A percentile compares a stretch with the other conserved stretches of the same genome.
phyloP scores from a whole-genome alignment of 345 rosid genomes.

The Garcia nutans region DNA sequence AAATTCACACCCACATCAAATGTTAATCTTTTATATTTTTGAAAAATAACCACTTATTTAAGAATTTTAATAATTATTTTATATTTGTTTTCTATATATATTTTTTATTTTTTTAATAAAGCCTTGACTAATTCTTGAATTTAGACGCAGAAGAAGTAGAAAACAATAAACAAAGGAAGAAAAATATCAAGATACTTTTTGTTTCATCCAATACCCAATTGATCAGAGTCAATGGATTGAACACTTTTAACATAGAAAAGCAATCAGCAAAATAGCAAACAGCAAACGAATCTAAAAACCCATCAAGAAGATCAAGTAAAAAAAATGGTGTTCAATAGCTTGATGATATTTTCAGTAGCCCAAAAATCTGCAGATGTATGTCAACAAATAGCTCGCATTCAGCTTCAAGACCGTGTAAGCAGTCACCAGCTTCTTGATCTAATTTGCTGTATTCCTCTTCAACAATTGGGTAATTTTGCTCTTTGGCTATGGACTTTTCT shows the following conservation, averaged over 20 bases:
- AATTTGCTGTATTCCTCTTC: constrained; percentile 63
- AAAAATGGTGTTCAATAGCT: constrained; percentile 59
- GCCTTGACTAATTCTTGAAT: too few species aligned
- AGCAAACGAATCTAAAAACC: background rate
- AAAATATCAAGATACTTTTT: too few species aligned
- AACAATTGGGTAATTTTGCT: constrained; percentile 58
- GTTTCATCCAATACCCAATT: too few species aligned
- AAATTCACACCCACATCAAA: too few species aligned
- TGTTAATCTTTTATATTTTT: too few species aligned
- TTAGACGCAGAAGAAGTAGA: too few species aligned
- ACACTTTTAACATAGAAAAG: background rate
- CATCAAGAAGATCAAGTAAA: background rate
- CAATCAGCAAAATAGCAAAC: background rate
- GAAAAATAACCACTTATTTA: too few species aligned
- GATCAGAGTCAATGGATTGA: background rate
- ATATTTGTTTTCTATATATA: too few species aligned
- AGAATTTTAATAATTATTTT: too few species aligned
- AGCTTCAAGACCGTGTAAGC: constrained; percentile 41
- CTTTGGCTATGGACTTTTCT: constrained; percentile 55
- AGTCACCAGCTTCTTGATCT: constrained; percentile 58
- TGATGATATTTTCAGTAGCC: constrained; percentile 40
- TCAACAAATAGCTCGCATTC: constrained; percentile 45
- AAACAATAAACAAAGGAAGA: too few species aligned
- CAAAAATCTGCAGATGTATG: constrained; percentile 48
- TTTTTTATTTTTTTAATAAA: too few species aligned